Percentiles rank a stretch among this genome's conserved stretches.
phyloP scores from a whole-genome alignment of 176 grass and related monocot genomes.

The Eragrostis nindensis region DNA sequence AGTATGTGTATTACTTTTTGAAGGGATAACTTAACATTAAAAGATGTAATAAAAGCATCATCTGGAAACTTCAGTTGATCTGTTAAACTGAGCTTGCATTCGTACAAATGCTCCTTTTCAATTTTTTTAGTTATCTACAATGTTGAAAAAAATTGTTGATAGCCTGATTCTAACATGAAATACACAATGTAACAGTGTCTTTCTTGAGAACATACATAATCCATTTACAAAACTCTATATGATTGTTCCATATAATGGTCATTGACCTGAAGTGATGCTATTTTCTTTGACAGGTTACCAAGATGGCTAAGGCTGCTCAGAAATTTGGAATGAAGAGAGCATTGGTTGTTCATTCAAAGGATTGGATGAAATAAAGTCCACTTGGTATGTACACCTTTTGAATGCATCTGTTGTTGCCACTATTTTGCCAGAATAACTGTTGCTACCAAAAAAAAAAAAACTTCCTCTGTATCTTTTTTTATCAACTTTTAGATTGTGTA shows the following conservation, averaged over 20 bases:
- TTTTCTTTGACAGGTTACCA: constrained; percentile 61
- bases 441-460: too few species aligned
- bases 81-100: neutral
- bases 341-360: constrained; percentile 94
- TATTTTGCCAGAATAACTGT: constrained; percentile 9
- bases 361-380: constrained; percentile 96
- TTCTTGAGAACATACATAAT: constrained; percentile 17
- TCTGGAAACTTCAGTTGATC: neutral
- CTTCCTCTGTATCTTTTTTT: too few species aligned
- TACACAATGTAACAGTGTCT: neutral
- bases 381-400: constrained; percentile 62
- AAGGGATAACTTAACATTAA: neutral
- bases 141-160: constrained; percentile 12
- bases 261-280: neutral
- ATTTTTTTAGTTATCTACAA: neutral
- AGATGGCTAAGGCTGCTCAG: constrained; percentile 94
- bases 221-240: neutral
- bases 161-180: neutral
- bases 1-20: neutral
- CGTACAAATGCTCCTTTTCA: neutral
- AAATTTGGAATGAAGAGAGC: constrained; percentile 93
- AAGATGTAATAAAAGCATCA: neutral
- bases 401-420: constrained; percentile 26
- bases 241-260: constrained; percentile 1
- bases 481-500: too few species aligned